Evolutionary conservation across 768 basidiomycete species (phyloP).

Genomic region (Tulasnella sp.): DNA sequence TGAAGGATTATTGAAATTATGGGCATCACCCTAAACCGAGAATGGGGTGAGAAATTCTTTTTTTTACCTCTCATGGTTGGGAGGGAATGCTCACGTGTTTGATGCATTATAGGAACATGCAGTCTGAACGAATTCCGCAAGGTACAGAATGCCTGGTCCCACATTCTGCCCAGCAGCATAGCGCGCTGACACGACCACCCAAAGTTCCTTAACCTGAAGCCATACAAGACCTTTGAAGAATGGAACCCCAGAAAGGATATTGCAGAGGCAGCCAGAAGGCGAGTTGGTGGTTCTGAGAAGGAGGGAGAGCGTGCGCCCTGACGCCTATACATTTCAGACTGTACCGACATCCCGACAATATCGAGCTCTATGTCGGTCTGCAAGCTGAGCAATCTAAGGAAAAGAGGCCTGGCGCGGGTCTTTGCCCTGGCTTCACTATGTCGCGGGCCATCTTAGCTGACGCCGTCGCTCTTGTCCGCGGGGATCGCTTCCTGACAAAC

Average conservation of each 20-base stretch:
- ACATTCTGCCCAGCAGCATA: slow-evolving; percentile 1
- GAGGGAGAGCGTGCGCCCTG: too few relatives aligned
- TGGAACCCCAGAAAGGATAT: slow-evolving; percentile 41
- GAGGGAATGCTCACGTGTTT: background rate
- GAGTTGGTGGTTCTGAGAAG: background rate
- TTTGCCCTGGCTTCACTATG: too few relatives aligned
- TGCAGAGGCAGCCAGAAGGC: slow-evolving; percentile 33
- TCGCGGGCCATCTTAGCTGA: too few relatives aligned
- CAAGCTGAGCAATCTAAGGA: too few relatives aligned
- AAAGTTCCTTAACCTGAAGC: slow-evolving; percentile 72
- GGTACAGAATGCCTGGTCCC: slow-evolving; percentile 36
- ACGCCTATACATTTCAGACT: too few relatives aligned
- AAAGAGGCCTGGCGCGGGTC: too few relatives aligned
- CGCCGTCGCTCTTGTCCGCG: too few relatives aligned
- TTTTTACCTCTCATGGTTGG: background rate
- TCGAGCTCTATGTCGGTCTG: too few relatives aligned
- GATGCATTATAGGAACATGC: slow-evolving; percentile 4
- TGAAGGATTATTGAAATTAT: slow-evolving; percentile 29
- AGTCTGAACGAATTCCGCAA: slow-evolving; percentile 77
- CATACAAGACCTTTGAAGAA: slow-evolving; percentile 61
- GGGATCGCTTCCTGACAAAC: too few relatives aligned
- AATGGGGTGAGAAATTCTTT: slow-evolving; percentile 26
- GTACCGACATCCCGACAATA: too few relatives aligned
- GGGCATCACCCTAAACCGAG: slow-evolving; percentile 31
- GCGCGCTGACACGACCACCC: background rate